Conservation (phyloP, 2,329 filamentous ascomycete genomes). For the Pleomassaria siparia region DNA sequence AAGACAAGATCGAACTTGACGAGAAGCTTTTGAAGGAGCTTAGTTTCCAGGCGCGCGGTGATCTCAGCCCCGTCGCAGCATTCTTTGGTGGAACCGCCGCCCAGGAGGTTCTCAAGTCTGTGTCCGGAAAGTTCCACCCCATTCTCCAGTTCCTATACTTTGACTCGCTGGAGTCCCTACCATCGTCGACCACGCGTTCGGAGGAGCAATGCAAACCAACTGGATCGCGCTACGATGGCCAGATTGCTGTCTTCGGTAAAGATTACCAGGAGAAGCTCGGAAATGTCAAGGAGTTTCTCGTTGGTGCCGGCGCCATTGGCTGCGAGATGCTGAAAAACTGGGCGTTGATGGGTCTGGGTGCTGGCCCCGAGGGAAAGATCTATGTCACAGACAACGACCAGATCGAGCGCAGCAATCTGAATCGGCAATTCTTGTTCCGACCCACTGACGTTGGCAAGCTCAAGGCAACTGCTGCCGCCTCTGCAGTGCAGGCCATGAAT, state of each 20-base stretch:
- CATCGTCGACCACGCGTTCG: slow-evolving; percentile 70
- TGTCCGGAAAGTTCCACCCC: slow-evolving; percentile 97
- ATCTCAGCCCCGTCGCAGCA: slow-evolving; percentile 88
- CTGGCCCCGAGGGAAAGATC: slow-evolving; percentile 85
- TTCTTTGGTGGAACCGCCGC: slow-evolving; percentile 93
- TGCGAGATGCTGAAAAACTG: slow-evolving; percentile 99
- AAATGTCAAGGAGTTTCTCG: slow-evolving; percentile 89
- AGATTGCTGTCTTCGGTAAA: slow-evolving; percentile 92
- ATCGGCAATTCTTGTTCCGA: slow-evolving; percentile 95
- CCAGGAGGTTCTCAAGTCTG: slow-evolving; percentile 93
- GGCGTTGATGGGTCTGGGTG: slow-evolving; percentile 96
- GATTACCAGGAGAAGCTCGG: slow-evolving; percentile 93
- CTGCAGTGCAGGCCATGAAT: slow-evolving; percentile 93
- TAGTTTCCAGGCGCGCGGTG: slow-evolving; percentile 89
- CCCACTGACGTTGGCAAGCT: slow-evolving; percentile 90
- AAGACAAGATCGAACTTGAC: slow-evolving; percentile 79
- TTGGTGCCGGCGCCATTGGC: slow-evolving; percentile 94
- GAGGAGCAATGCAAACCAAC: slow-evolving; percentile 86
- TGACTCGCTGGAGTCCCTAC: slow-evolving; percentile 94
- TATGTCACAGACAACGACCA: slow-evolving; percentile 96
- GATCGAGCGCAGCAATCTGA: slow-evolving; percentile 98
- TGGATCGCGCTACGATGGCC: slow-evolving; percentile 88
- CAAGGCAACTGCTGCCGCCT: slow-evolving; percentile 93
- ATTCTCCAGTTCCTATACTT: slow-evolving; percentile 96
- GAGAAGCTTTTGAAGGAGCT: slow-evolving; percentile 92